Conservation (phyloP, 495 filamentous ascomycete genomes). For the Penicillium desertorum region DNA sequence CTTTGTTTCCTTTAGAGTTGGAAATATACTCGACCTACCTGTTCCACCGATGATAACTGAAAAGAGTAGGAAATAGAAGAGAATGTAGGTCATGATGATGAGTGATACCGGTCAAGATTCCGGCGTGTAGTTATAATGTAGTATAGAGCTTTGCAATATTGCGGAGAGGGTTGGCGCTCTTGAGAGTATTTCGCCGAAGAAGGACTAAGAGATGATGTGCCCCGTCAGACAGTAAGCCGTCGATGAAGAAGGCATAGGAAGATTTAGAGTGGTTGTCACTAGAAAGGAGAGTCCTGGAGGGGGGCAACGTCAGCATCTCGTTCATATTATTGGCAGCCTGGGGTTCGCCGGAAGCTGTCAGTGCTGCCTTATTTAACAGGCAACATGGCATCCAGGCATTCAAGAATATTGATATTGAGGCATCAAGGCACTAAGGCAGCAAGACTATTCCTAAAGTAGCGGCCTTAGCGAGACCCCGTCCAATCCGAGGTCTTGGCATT, state of each 20-base stretch:
- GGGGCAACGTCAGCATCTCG: slow-evolving; percentile 10
- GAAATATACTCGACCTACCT: slow-evolving; percentile 41
- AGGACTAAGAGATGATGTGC: neutral
- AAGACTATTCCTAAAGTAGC: slow-evolving; percentile 41
- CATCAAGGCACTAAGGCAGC: neutral
- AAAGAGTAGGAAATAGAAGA: slow-evolving; percentile 74
- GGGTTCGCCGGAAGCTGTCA: slow-evolving; percentile 9
- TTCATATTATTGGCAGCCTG: slow-evolving; percentile 4
- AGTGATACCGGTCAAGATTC: neutral
- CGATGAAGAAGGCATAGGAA: neutral
- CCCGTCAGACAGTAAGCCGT: neutral
- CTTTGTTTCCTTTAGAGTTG: neutral
- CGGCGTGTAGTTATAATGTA: neutral
- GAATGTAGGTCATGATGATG: slow-evolving; percentile 63
- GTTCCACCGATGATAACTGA: slow-evolving; percentile 60
- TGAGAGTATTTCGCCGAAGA: neutral
- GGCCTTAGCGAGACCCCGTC: slow-evolving; percentile 43
- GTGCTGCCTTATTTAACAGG: neutral
- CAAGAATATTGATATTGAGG: neutral
- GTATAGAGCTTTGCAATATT: slow-evolving; percentile 7
- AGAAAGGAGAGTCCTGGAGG: neutral
- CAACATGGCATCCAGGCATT: neutral
- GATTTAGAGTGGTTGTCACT: neutral
- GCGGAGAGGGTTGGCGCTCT: neutral
- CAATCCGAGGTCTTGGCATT: slow-evolving; percentile 29